Conservation (phyloP, 306 rosid genomes). For the Sindora glabra region DNA sequence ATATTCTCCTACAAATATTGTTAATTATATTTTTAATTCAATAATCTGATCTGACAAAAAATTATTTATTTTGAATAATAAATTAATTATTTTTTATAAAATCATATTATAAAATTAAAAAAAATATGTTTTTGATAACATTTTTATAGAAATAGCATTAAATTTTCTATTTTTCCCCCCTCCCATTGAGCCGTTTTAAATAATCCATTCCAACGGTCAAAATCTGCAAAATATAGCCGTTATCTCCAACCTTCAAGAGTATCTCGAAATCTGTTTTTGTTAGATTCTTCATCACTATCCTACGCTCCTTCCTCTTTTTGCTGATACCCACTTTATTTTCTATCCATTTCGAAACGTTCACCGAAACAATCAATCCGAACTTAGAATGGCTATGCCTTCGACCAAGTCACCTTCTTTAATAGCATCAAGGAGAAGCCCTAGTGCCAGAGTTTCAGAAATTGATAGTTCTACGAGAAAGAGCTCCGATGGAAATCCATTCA, state of each 20-base stretch:
- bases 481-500: slow-evolving; percentile 61
- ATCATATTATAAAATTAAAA: too few relatives aligned
- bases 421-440: slow-evolving; percentile 33
- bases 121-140: too few relatives aligned
- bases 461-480: slow-evolving; percentile 51
- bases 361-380: too few relatives aligned
- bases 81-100: too few relatives aligned
- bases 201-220: slow-evolving; percentile 23
- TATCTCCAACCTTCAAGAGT: slow-evolving; percentile 18
- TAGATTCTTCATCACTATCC: neutral
- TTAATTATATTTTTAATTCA: too few relatives aligned
- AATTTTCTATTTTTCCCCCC: slow-evolving; percentile 34
- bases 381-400: slow-evolving; percentile 44
- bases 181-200: neutral
- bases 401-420: slow-evolving; percentile 43
- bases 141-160: too few relatives aligned
- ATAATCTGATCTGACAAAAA: too few relatives aligned
- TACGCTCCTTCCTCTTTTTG: too few relatives aligned
- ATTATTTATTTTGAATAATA: too few relatives aligned
- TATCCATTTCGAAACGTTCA: neutral
- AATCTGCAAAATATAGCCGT: slow-evolving; percentile 44
- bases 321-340: too few relatives aligned
- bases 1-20: too few relatives aligned
- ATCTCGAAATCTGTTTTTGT: slow-evolving; percentile 2
- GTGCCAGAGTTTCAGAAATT: slow-evolving; percentile 54